phyloP scores from a whole-genome alignment of 176 grass and related monocot species.

The Juncus effusus region DNA sequence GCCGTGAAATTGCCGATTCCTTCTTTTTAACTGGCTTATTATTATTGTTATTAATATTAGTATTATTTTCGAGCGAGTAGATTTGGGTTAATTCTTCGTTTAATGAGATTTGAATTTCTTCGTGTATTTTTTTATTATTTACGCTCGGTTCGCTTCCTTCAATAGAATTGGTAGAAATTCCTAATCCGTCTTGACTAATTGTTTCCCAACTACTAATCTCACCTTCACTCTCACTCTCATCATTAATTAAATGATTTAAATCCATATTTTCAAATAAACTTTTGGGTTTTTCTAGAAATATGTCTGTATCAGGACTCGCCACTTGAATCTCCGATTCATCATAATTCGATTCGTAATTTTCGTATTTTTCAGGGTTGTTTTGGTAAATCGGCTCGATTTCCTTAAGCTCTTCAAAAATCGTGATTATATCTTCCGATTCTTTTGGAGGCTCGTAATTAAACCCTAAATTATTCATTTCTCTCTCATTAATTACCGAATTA shows the following conservation, averaged over 20 bases:
- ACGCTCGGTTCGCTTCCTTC: slow-evolving; percentile 67
- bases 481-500: slow-evolving; percentile 42
- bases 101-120: slow-evolving; percentile 52
- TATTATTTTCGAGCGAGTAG: slow-evolving; percentile 7
- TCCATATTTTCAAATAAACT: slow-evolving; percentile 41
- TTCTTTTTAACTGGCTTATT: slow-evolving; percentile 65
- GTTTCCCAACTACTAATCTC: slow-evolving; percentile 90
- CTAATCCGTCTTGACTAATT: slow-evolving; percentile 66
- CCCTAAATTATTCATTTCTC: slow-evolving; percentile 36
- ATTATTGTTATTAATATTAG: neutral
- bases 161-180: slow-evolving; percentile 58
- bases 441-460: slow-evolving; percentile 71
- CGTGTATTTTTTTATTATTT: slow-evolving; percentile 46
- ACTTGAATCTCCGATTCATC: slow-evolving; percentile 50
- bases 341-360: slow-evolving; percentile 18
- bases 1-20: slow-evolving; percentile 72
- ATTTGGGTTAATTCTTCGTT: slow-evolving; percentile 32
- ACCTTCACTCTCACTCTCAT: slow-evolving; percentile 49
- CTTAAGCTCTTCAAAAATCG: slow-evolving; percentile 80
- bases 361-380: slow-evolving; percentile 28
- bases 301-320: slow-evolving; percentile 56
- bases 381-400: slow-evolving; percentile 65
- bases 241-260: slow-evolving; percentile 7
- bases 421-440: slow-evolving; percentile 68
- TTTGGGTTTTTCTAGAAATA: slow-evolving; percentile 56